Conservation (phyloP, 1,139 yeast species). For the Taphrina flavorubra region DNA sequence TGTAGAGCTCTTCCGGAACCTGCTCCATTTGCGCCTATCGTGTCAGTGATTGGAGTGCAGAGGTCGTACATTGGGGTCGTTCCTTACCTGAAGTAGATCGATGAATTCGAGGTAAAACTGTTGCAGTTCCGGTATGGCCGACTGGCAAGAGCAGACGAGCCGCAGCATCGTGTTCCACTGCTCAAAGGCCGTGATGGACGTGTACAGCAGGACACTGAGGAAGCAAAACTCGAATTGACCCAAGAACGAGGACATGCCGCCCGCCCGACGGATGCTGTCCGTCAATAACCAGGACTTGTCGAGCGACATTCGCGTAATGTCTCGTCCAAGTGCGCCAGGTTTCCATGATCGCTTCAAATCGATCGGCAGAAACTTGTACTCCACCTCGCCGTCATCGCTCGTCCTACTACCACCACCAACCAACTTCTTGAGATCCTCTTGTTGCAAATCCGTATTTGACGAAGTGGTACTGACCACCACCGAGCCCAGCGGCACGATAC, state of each 20-base stretch:
- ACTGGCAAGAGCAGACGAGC: conserved; percentile 45
- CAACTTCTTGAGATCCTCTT: not conserved
- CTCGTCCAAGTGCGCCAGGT: conserved; percentile 51
- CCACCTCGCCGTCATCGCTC: conserved; percentile 46
- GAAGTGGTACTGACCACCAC: conserved; percentile 29
- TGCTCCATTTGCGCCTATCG: conserved; percentile 32
- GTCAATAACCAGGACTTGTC: conserved; percentile 58
- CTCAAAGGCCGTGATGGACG: conserved; percentile 57
- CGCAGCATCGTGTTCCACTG: conserved; percentile 57
- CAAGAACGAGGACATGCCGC: conserved; percentile 47
- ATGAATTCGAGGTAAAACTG: conserved; percentile 7
- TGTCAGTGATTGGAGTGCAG: not conserved
- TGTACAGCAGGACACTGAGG: conserved; percentile 53
- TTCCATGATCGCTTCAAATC: conserved; percentile 53
- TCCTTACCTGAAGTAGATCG: conserved; percentile 18
- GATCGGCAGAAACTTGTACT: conserved; percentile 52
- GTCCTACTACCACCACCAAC: not conserved
- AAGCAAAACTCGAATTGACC: conserved; percentile 57
- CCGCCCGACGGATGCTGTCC: conserved; percentile 46
- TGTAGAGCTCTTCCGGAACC: conserved; percentile 24
- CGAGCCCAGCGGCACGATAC: not conserved
- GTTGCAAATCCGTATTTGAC: conserved; percentile 13
- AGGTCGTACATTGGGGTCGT: not conserved
- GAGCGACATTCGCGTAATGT: conserved; percentile 53
- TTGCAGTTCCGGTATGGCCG: conserved; percentile 1